phyloP scores from a whole-genome alignment of 176 grass and related monocot genomes.

The Hsuehochloa calcarea region DNA sequence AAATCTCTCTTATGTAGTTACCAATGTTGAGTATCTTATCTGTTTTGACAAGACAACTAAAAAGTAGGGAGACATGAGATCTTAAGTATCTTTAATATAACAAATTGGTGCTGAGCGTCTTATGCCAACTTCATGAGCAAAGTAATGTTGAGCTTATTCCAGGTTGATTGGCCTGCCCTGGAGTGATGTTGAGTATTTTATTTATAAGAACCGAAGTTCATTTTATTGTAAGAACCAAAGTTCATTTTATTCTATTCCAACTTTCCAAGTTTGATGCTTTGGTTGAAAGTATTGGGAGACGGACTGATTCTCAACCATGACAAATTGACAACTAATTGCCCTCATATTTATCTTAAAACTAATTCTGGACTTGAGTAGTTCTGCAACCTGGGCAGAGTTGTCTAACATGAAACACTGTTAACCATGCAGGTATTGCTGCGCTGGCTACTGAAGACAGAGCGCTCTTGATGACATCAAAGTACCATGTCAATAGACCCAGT shows the following conservation, averaged over 20 bases:
- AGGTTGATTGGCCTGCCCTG: neutral
- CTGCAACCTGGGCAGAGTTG: neutral
- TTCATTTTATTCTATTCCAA: neutral
- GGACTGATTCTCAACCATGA: neutral
- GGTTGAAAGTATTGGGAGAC: neutral
- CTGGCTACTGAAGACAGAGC: neutral
- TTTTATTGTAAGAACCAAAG: neutral
- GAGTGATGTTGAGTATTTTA: neutral
- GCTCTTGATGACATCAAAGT: neutral
- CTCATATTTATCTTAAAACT: neutral
- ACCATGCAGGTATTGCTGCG: slow-evolving; percentile 38
- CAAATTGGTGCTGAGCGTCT: neutral
- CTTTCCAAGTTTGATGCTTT: neutral
- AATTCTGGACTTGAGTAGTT: neutral
- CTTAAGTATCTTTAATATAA: neutral
- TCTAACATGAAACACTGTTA: neutral
- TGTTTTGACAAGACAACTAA: neutral
- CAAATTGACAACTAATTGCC: neutral
- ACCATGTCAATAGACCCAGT: neutral
- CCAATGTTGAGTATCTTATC: neutral
- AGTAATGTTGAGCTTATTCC: neutral
- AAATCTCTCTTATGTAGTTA: neutral
- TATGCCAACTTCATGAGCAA: neutral
- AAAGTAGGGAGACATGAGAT: neutral
- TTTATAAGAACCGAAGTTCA: neutral